These are phyloP conservation scores for Pseudogymnoascus sp. DNA, from an alignment of 2,329 filamentous ascomycete species.

Conservation along the genomic window DNA sequence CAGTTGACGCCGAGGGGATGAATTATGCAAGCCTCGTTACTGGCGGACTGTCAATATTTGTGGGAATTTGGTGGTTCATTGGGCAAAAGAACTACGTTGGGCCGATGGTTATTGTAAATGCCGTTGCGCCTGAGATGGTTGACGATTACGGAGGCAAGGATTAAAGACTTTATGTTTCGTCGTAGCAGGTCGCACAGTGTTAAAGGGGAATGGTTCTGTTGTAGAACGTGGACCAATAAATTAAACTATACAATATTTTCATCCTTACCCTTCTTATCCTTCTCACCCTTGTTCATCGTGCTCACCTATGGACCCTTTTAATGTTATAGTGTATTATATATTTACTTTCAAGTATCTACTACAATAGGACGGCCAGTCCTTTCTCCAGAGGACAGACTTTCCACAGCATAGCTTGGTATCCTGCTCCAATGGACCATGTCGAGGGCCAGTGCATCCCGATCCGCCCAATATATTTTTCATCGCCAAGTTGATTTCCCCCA, in stretches of 20 bases:
- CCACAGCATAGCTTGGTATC: no score
- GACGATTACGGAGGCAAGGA: background rate
- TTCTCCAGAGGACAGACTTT: no score
- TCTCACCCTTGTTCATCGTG: no score
- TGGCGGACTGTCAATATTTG: constrained; percentile 34
- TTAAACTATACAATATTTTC: no score
- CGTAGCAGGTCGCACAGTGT: background rate
- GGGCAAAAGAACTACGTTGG: constrained; percentile 22
- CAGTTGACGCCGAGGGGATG: constrained; percentile 40
- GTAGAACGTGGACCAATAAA: background rate
- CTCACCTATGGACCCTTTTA: no score
- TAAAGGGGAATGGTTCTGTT: background rate
- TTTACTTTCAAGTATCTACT: no score
- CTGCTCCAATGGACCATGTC: no score
- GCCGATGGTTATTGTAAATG: constrained; percentile 14
- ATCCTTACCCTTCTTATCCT: no score
- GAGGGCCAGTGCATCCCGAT: no score
- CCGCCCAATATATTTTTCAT: background rate
- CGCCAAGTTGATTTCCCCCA: background rate
- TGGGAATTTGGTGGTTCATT: constrained; percentile 35
- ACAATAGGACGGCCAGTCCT: no score
- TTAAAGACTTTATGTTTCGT: background rate
- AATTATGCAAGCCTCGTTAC: constrained; percentile 43
- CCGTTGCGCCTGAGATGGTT: background rate
- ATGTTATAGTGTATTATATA: no score